Conservation (phyloP, 352 stramenopile species). For the Achlya hypogyna region DNA sequence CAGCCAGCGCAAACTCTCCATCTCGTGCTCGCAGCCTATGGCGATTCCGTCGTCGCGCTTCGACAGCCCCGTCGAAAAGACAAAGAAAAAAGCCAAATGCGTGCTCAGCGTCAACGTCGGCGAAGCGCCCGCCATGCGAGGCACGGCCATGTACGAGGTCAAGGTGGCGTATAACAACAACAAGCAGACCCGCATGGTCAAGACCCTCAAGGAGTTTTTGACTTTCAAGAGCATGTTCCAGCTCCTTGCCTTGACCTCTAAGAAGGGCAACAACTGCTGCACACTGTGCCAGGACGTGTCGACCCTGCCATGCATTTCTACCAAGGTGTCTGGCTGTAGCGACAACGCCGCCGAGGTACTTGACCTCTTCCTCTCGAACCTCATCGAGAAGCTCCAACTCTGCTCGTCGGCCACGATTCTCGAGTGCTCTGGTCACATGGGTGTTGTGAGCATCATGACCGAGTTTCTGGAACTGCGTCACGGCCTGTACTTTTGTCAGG, state of each 20-base stretch:
- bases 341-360: conserved; percentile 8
- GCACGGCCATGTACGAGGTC: conserved; percentile 76
- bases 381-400: conserved; percentile 54
- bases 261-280: conserved; percentile 15
- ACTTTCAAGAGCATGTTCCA: conserved; percentile 20
- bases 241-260: conserved; percentile 6
- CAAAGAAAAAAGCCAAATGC: conserved; percentile 22
- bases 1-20: conserved; percentile 4
- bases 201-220: conserved; percentile 69
- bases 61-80: conserved; percentile 2
- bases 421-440: conserved; percentile 52
- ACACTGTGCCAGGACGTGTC: conserved; percentile 13
- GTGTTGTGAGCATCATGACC: conserved; percentile 75
- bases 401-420: conserved; percentile 32
- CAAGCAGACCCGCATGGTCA: conserved; percentile 68
- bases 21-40: conserved; percentile 14
- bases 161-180: conserved; percentile 68
- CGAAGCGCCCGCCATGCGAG: conserved; percentile 52
- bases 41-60: neutral
- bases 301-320: conserved; percentile 4
- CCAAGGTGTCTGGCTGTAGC: conserved; percentile 9
- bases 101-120: conserved; percentile 43
- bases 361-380: conserved; percentile 16
- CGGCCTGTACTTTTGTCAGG: conserved; percentile 62
- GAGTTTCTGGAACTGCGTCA: conserved; percentile 73